These are phyloP conservation scores for Eucalyptus tenuipes DNA, from an alignment of 345 rosid genomes.

Conservation along the genomic window DNA sequence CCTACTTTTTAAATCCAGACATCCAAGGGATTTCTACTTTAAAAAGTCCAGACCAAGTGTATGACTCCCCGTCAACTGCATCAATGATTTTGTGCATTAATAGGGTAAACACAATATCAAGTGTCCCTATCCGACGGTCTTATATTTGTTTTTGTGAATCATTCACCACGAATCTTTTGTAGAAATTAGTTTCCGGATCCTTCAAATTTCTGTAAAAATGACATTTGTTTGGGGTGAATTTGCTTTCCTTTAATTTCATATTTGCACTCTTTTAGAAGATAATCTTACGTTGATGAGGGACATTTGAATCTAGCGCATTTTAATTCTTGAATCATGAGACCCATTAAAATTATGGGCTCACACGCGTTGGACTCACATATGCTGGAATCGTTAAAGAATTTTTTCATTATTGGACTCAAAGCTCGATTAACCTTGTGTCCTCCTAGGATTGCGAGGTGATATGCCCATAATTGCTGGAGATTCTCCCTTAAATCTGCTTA, in stretches of 20 bases:
- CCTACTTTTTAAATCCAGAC: too few species aligned
- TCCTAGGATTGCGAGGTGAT: not conserved
- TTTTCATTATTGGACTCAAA: fast-evolving
- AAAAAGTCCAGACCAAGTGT: not conserved
- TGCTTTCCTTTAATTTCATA: not conserved
- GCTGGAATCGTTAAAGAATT: not conserved
- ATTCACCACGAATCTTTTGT: not conserved
- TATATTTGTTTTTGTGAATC: not conserved
- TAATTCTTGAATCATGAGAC: not conserved
- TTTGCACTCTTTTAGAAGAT: not conserved
- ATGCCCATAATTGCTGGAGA: not conserved
- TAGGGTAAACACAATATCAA: not conserved
- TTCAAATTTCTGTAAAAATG: not conserved
- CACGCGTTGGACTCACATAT: not conserved
- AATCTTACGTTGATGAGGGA: not conserved
- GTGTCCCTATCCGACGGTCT: not conserved
- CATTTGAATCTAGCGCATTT: not conserved
- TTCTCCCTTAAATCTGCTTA: too few species aligned
- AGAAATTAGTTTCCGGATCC: not conserved
- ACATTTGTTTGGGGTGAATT: not conserved
- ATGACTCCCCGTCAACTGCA: not conserved
- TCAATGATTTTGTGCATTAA: not conserved
- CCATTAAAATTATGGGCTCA: not conserved
- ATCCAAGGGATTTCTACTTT: too few species aligned
- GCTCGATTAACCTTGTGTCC: not conserved